Conservation (phyloP, 495 filamentous ascomycete species). For the Chaetomium fimeti region DNA sequence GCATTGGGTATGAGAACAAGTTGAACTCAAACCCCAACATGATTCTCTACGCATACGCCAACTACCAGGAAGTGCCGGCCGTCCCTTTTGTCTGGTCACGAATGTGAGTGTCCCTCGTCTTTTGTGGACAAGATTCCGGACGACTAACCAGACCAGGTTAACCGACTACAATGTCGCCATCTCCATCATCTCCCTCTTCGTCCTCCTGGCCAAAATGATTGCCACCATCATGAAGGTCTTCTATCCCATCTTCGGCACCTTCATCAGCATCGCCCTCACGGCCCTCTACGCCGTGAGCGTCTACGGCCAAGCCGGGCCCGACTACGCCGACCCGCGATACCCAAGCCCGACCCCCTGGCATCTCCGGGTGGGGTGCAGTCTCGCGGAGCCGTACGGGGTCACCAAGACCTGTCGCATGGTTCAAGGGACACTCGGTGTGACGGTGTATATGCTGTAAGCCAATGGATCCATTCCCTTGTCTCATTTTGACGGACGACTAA, state of each 20-base stretch:
- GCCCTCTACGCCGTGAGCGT: constrained; percentile 66
- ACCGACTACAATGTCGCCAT: constrained; percentile 82
- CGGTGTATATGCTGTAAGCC: constrained; percentile 68
- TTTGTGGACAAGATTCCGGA: background rate
- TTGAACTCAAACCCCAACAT: constrained; percentile 80
- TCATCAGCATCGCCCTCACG: constrained; percentile 58
- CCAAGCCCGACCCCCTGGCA: constrained; percentile 77
- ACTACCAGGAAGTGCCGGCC: constrained; percentile 61
- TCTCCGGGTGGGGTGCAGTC: constrained; percentile 70
- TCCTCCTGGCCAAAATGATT: constrained; percentile 63
- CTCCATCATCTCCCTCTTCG: constrained; percentile 69
- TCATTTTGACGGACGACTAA: constrained; percentile 15
- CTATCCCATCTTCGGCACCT: constrained; percentile 63
- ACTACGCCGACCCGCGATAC: constrained; percentile 71
- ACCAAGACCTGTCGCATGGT: constrained; percentile 73
- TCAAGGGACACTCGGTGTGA: constrained; percentile 69
- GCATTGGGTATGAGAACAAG: constrained; percentile 71
- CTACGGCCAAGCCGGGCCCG: constrained; percentile 72
- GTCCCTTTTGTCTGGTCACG: constrained; percentile 79
- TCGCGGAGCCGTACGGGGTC: constrained; percentile 55
- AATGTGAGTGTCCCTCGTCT: constrained; percentile 60
- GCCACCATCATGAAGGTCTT: constrained; percentile 70
- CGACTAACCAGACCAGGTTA: constrained; percentile 50
- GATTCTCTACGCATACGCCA: constrained; percentile 72
- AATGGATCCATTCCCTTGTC: background rate